Conservation (phyloP, 768 basidiomycete species). For the Xerocomellus amylosporus region DNA sequence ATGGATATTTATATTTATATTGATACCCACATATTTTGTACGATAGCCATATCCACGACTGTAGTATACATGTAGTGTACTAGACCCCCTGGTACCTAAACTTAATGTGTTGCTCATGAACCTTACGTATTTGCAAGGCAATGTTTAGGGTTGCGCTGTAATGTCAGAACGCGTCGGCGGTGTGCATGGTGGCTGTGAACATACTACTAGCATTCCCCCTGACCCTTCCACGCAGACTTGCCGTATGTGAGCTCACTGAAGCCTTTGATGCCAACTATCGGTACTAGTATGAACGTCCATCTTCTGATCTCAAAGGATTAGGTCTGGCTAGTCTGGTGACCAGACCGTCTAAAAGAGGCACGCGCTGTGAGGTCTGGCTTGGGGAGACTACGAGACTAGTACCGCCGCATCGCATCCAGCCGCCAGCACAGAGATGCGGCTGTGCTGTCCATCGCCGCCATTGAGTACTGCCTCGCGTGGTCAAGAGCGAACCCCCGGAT, state of each 20-base stretch:
- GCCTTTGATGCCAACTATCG: background rate
- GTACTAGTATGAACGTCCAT: background rate
- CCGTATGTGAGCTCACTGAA: background rate
- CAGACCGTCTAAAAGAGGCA: too few relatives aligned
- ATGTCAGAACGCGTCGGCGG: too few relatives aligned
- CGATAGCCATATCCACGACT: constrained; percentile 7
- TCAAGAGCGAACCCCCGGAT: constrained; percentile 20
- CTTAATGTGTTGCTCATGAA: background rate
- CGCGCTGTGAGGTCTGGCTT: too few relatives aligned
- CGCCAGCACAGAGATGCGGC: background rate
- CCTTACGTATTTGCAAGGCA: background rate
- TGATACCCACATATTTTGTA: constrained; percentile 22
- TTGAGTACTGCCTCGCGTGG: too few relatives aligned
- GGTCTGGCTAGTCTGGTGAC: too few relatives aligned
- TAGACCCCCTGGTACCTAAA: background rate
- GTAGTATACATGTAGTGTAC: constrained; percentile 12
- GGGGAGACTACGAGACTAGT: too few relatives aligned
- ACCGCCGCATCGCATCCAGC: constrained; percentile 3
- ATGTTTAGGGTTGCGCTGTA: too few relatives aligned
- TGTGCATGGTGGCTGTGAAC: background rate
- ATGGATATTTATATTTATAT: background rate
- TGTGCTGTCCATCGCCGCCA: background rate
- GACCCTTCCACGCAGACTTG: too few relatives aligned
- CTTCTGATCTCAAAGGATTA: too few relatives aligned
- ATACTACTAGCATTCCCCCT: too few relatives aligned